Percentiles rank a stretch among this genome's conserved stretches.
Conservation (phyloP, 2,329 filamentous ascomycete species). For the Chaetomium globosum region DNA sequence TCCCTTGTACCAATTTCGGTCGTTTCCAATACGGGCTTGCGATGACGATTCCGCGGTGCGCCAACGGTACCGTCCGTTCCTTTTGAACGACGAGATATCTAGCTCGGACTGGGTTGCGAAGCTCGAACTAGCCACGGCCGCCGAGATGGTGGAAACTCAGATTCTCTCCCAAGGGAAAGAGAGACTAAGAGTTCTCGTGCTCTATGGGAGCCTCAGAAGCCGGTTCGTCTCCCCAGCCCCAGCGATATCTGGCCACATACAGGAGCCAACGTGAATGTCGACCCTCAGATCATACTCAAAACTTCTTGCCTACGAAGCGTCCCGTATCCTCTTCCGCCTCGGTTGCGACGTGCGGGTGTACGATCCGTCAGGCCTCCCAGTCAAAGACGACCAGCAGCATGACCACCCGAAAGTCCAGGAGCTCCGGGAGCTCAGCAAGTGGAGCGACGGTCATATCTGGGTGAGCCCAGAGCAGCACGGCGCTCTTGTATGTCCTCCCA, state of each 20-base stretch:
- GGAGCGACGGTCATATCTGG: slow-evolving; percentile 17
- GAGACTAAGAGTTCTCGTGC: slow-evolving; percentile 12
- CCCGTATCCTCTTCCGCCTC: slow-evolving; percentile 14
- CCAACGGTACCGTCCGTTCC: slow-evolving; percentile 11
- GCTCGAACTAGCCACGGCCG: slow-evolving; percentile 8
- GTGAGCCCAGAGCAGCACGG: slow-evolving; percentile 14
- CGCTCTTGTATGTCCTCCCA: neutral
- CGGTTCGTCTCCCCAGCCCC: neutral
- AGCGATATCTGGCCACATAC: neutral
- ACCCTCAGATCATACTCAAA: slow-evolving; percentile 1
- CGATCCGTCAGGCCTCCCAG: slow-evolving; percentile 12
- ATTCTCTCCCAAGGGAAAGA: slow-evolving; percentile 6
- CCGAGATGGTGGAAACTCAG: slow-evolving; percentile 11
- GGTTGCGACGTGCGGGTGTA: slow-evolving; percentile 14
- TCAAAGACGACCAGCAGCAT: slow-evolving; percentile 18
- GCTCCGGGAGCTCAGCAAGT: slow-evolving; percentile 17
- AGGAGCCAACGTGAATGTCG: neutral
- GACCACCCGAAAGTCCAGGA: slow-evolving; percentile 15
- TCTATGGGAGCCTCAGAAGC: slow-evolving; percentile 10
- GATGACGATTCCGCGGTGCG: slow-evolving; percentile 6
- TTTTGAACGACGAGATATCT: slow-evolving; percentile 12
- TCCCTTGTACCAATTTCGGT: neutral
- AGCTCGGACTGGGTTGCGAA: slow-evolving; percentile 9
- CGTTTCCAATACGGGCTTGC: neutral
- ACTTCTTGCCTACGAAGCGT: slow-evolving; percentile 16